These are phyloP conservation scores for Pyrenophora tritici-repentis DNA, from an alignment of 2,329 filamentous ascomycete genomes.

Conservation along the genomic window DNA sequence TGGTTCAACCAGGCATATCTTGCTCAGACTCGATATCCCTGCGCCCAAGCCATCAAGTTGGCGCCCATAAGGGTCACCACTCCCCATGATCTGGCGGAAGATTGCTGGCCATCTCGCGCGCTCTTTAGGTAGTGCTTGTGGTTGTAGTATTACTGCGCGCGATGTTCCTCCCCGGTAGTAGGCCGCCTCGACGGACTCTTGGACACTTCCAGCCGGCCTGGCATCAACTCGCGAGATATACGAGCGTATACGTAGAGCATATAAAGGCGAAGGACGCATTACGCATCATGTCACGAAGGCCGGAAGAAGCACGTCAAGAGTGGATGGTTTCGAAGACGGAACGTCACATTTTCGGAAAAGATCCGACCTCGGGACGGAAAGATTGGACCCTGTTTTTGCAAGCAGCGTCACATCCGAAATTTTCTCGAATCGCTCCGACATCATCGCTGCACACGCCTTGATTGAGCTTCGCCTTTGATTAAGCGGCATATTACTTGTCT, in stretches of 20 bases:
- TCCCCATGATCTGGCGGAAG: constrained; percentile 64
- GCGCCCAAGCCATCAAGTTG: constrained; percentile 75
- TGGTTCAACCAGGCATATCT: constrained; percentile 68
- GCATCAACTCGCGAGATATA: constrained; percentile 14
- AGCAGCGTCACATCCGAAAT: constrained; percentile 4
- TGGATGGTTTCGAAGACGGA: background rate
- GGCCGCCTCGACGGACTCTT: constrained; percentile 49
- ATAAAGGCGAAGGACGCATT: constrained; percentile 29
- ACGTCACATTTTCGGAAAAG: constrained; percentile 15
- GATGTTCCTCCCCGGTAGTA: constrained; percentile 75
- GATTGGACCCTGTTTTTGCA: constrained; percentile 20
- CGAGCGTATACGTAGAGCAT: constrained; percentile 20
- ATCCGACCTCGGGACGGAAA: constrained; percentile 20
- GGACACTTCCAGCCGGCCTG: constrained; percentile 12
- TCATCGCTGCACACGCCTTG: constrained; percentile 20
- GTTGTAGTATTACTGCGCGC: constrained; percentile 65
- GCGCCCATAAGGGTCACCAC: constrained; percentile 68
- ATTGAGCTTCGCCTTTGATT: constrained; percentile 3
- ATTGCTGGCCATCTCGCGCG: constrained; percentile 57
- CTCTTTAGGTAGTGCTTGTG: constrained; percentile 57
- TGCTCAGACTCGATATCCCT: constrained; percentile 70
- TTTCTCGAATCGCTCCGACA: constrained; percentile 11
- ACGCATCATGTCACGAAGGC: constrained; percentile 23
- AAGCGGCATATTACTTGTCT: background rate
- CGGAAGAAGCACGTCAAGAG: background rate